These are phyloP conservation scores for Trebouxia sp. DNA, from an alignment of 139 green algal genomes.

Conservation along the genomic window DNA sequence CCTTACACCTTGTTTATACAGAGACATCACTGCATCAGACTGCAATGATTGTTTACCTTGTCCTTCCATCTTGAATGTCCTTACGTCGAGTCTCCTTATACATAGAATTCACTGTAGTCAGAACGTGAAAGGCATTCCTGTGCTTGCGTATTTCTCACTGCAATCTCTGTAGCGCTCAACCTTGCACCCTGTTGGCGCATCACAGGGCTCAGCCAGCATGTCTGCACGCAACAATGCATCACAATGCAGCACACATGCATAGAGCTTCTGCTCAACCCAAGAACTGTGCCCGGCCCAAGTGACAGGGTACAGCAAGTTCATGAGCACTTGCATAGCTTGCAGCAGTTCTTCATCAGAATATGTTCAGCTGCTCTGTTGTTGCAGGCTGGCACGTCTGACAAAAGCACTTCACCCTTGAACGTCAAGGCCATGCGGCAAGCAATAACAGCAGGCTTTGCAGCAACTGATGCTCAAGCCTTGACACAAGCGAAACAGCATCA, in stretches of 20 bases:
- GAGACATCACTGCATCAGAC: background rate
- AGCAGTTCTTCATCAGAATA: background rate
- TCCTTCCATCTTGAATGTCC: background rate
- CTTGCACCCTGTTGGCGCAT: too few relatives aligned
- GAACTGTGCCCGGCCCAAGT: background rate
- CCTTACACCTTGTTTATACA: background rate
- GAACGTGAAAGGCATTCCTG: too few relatives aligned
- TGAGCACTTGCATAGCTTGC: background rate
- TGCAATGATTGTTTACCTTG: background rate
- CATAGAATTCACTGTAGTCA: too few relatives aligned
- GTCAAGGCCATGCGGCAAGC: constrained; percentile 42
- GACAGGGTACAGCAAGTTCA: background rate
- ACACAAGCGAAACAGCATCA: constrained; percentile 36
- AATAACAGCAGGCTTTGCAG: constrained; percentile 46
- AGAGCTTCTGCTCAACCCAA: background rate
- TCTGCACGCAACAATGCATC: too few relatives aligned
- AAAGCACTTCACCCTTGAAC: constrained; percentile 9
- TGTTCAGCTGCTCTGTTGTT: background rate
- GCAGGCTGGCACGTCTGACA: background rate
- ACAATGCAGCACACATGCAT: background rate
- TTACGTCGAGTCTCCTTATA: too few relatives aligned
- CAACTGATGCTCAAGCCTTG: constrained; percentile 47
- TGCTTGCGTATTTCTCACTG: too few relatives aligned
- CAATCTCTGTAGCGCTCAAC: too few relatives aligned
- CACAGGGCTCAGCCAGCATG: too few relatives aligned